Percentiles rank a stretch among this genome's conserved stretches.
Evolutionary conservation across 495 filamentous ascomycete species (phyloP).

Genomic region (Annulohypoxylon nitens): DNA sequence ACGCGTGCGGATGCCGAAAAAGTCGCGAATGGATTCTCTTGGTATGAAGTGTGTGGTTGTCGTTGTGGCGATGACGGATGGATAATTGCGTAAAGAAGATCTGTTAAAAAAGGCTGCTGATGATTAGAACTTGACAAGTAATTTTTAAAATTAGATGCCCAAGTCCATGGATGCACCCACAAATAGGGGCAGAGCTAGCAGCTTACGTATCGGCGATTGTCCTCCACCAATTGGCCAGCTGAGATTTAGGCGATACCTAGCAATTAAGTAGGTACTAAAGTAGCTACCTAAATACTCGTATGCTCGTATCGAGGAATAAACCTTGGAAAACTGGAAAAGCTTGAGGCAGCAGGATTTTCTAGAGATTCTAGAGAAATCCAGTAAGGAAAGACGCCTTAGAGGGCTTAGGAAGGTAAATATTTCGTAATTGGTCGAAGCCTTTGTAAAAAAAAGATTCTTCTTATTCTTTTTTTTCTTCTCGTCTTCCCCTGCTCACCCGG

Average conservation of each 20-base stretch:
- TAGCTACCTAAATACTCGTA: background rate
- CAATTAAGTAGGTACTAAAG: background rate
- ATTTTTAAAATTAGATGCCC: conserved; percentile 45
- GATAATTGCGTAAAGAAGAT: conserved; percentile 24
- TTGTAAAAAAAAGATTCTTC: conserved; percentile 14
- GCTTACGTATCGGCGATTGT: conserved; percentile 39
- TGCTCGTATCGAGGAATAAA: conserved; percentile 8
- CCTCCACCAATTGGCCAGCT: conserved; percentile 39
- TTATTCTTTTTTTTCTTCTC: background rate
- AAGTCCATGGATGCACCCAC: conserved; percentile 26
- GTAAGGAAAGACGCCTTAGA: background rate
- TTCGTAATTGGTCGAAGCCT: conserved; percentile 20
- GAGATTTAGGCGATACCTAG: conserved; percentile 31
- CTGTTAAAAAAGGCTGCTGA: conserved; percentile 27
- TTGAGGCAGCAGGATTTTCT: conserved; percentile 21
- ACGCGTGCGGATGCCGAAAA: conserved; percentile 17
- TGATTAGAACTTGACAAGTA: conserved; percentile 37
- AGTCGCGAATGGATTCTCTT: conserved; percentile 14
- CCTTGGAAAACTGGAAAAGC: background rate
- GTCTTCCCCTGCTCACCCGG: conserved; percentile 6
- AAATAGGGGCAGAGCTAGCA: conserved; percentile 41
- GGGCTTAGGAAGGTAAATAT: background rate
- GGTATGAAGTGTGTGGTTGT: background rate
- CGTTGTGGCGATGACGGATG: conserved; percentile 17
- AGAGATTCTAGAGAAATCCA: background rate